phyloP scores from a whole-genome alignment of 352 stramenopile species.

The Pilasporangium apinafurcum region DNA sequence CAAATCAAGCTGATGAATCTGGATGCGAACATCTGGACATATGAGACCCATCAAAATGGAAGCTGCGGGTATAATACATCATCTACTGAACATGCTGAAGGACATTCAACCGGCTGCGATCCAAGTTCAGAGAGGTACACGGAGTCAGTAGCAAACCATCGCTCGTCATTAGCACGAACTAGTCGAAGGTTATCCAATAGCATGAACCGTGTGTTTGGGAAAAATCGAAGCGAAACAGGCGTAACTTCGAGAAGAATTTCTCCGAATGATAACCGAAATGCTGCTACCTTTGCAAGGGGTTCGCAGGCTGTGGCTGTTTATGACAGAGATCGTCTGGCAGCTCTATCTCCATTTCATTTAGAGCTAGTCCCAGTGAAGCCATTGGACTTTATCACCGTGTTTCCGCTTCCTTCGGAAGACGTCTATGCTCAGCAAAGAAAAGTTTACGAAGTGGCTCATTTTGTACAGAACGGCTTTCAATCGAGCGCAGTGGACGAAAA shows the following conservation, averaged over 20 bases:
- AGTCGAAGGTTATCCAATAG: background rate
- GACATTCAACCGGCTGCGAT: constrained; percentile 10
- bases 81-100: no score
- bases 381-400: constrained; percentile 37
- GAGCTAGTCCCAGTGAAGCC: constrained; percentile 36
- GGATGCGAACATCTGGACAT: constrained; percentile 49
- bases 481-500: constrained; percentile 25
- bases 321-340: constrained; percentile 9
- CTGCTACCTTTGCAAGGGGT: constrained; percentile 1
- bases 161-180: background rate
- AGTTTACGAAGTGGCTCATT: constrained; percentile 42
- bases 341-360: constrained; percentile 7
- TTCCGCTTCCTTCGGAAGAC: constrained; percentile 43
- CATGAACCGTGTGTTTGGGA: constrained; percentile 8
- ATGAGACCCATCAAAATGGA: no score
- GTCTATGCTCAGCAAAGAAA: constrained; percentile 41
- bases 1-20: constrained; percentile 49
- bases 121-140: constrained; percentile 26
- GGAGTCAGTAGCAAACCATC: constrained; percentile 1
- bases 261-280: constrained; percentile 4
- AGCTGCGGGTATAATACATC: no score
- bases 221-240: constrained; percentile 7
- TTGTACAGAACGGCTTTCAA: constrained; percentile 39
- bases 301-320: no score
- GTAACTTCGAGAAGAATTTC: constrained; percentile 11